Evolutionary conservation across 164 flowering plant species (phyloP).

Genomic region (Macadamia integrifolia): DNA sequence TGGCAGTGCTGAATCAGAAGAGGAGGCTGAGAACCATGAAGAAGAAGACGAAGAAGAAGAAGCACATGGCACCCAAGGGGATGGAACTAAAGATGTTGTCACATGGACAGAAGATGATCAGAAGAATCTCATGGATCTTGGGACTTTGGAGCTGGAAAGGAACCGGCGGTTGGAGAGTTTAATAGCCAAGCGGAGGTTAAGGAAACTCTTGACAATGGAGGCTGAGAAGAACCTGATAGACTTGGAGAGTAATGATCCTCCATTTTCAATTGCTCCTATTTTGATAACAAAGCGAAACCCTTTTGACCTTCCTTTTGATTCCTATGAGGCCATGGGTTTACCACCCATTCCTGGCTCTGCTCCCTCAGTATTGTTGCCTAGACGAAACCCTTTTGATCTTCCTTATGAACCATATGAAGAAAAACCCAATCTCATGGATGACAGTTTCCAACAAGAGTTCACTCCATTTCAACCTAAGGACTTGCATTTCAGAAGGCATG

Average conservation of each 20-base stretch:
- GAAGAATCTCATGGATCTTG: conserved; percentile 21
- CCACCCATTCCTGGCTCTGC: conserved; percentile 90
- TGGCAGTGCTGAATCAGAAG: too few species aligned
- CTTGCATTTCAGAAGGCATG: conserved; percentile 55
- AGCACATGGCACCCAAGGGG: not conserved
- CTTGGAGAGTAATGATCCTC: conserved; percentile 50
- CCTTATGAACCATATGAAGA: conserved; percentile 77
- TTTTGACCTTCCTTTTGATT: conserved; percentile 61
- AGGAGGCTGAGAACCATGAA: too few species aligned
- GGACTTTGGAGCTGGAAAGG: conserved; percentile 73
- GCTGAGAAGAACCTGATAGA: conserved; percentile 79
- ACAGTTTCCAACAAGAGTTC: conserved; percentile 49
- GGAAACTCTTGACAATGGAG: conserved; percentile 42
- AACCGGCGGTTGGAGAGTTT: conserved; percentile 78
- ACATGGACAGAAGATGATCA: too few species aligned
- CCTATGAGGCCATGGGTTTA: conserved; percentile 39
- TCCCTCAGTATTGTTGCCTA: conserved; percentile 55
- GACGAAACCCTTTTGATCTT: conserved; percentile 83
- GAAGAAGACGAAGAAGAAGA: too few species aligned
- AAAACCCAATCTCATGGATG: conserved; percentile 62
- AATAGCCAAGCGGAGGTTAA: conserved; percentile 68
- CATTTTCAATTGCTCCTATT: conserved; percentile 52
- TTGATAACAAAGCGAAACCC: conserved; percentile 62
- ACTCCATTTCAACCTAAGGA: conserved; percentile 42
- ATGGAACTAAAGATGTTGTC: conserved; percentile 6